Conservation (phyloP, 164 flowering plant species). For the Cinnamomum chago region DNA sequence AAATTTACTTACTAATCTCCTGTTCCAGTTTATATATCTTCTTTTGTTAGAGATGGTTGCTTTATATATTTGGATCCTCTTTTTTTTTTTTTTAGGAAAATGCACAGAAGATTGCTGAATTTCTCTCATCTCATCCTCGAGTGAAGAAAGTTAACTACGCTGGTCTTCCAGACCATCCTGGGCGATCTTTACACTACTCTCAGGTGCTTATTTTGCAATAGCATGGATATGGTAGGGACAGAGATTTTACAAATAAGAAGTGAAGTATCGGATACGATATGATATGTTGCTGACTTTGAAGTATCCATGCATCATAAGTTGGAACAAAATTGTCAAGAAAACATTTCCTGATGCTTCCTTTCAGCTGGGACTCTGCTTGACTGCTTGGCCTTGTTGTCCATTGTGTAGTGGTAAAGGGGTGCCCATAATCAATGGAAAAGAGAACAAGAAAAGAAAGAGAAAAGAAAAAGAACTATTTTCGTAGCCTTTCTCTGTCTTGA, state of each 20-base stretch:
- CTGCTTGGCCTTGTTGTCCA: background rate
- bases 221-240: too few species aligned
- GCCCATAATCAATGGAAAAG: background rate
- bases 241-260: too few species aligned
- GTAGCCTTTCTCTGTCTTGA: background rate
- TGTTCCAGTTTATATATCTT: background rate
- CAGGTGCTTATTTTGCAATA: slow-evolving; percentile 44
- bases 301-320: too few species aligned
- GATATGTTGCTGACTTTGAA: too few species aligned
- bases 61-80: background rate
- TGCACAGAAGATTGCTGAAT: slow-evolving; percentile 93
- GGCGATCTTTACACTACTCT: slow-evolving; percentile 77
- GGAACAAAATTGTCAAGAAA: too few species aligned
- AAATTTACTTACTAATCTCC: background rate
- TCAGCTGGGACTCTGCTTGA: background rate
- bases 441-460: background rate
- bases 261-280: too few species aligned
- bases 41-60: background rate
- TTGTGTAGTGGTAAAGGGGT: background rate
- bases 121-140: slow-evolving; percentile 72
- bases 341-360: too few species aligned
- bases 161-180: slow-evolving; percentile 89
- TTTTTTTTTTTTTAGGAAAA: slow-evolving; percentile 51
- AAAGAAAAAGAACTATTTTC: background rate
- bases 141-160: slow-evolving; percentile 89